phyloP scores from a whole-genome alignment of 345 rosid species.

The Eucalyptus microcorys region DNA sequence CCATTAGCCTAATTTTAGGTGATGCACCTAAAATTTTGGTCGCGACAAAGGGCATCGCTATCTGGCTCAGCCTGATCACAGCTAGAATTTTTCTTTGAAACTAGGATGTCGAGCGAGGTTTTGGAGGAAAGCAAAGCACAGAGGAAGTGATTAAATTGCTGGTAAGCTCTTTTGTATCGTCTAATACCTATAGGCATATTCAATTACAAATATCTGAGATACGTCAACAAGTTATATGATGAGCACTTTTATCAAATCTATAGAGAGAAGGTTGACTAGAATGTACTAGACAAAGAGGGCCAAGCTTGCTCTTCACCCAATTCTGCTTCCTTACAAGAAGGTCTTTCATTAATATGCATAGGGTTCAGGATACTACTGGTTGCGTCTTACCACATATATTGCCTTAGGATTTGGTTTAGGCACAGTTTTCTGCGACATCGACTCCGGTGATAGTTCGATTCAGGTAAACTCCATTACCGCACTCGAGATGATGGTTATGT shows the following conservation, averaged over 20 bases:
- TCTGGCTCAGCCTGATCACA: neutral
- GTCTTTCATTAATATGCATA: slow-evolving; percentile 49
- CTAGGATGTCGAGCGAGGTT: neutral
- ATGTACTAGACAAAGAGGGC: neutral
- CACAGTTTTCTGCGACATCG: slow-evolving; percentile 2
- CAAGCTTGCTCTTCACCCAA: slow-evolving; percentile 20
- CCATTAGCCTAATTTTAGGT: no score
- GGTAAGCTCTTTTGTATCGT: slow-evolving; percentile 17
- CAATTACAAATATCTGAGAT: slow-evolving; percentile 7
- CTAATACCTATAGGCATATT: slow-evolving; percentile 6
- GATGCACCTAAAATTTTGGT: no score
- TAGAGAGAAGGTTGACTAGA: neutral
- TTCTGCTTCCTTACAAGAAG: slow-evolving; percentile 19
- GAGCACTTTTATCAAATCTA: neutral
- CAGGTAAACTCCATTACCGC: slow-evolving; percentile 12
- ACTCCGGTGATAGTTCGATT: slow-evolving; percentile 22
- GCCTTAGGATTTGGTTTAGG: slow-evolving; percentile 42
- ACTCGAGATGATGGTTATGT: neutral
- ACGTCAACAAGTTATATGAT: neutral
- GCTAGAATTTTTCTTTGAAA: neutral
- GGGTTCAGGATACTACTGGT: slow-evolving; percentile 50
- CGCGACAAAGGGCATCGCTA: no score
- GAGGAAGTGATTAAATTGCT: slow-evolving; percentile 20
- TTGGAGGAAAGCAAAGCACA: neutral
- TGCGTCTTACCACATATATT: slow-evolving; percentile 33